Evolutionary conservation across 2,329 filamentous ascomycete species (phyloP), one percentile per base, ranked within the genome.

Genomic region (Graphiopsis chlorocephala): DNA sequence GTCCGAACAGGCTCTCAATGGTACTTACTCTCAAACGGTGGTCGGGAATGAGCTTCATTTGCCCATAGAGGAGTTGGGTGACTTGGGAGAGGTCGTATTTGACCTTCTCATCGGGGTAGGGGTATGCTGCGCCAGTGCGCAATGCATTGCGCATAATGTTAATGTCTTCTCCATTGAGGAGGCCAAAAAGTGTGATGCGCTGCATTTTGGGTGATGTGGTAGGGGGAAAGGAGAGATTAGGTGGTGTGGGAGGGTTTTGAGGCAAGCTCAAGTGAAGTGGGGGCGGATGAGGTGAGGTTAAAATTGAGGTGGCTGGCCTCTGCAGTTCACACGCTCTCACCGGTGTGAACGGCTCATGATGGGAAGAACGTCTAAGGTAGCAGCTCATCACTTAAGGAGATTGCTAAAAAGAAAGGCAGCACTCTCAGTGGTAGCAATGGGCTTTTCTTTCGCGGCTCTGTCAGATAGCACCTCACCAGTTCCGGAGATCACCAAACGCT

Each of bases 261-360:
- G 48, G 48, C 25, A 53, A 53, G 50, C 50, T 28, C 25, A n/a
- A 29, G 38, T 59, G 38, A 59, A 23, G 56, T 59, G 56, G 45
- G 56, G 56, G 28, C 25, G 31, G 48, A 26, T 45, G 57, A 48
- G 38, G 57, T 60, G 57, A 47, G 38, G 57, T 60, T 29, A 28
- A 38, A 47, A n/a, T 29, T 29, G 25, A 58, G 31, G 38, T 31
- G 23, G 38, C 38, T 23, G 26, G 26, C 23, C 23, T 53, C 50
- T 45, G 38, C 38, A 20, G 17, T 12, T 45, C n/a, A 45, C n/a
- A 20, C n/a, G n/a, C 38, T 45, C 38, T 45, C 38, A 45, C 38
- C 12, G 38, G 38, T 4, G n/a, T n/a, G n/a, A 45, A n/a, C n/a
- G 8, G n/a, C 38, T 45, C 31, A 17, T 12, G 7, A 20, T 45